Conservation (phyloP, 78 protist genomes). For the Protostelium mycophagum region DNA sequence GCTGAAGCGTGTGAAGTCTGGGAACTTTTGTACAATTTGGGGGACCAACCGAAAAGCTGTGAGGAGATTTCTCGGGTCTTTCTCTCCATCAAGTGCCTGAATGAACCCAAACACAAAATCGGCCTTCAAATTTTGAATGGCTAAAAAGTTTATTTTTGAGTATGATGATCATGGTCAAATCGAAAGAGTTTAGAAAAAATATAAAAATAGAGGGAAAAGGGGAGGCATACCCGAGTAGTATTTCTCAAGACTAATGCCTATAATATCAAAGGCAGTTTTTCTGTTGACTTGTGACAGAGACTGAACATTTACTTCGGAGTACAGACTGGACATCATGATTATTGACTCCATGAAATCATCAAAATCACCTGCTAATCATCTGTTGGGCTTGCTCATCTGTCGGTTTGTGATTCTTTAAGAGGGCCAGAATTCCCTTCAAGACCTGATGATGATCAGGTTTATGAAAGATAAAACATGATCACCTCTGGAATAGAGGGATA, state of each 20-base stretch:
- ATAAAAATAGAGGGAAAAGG: neutral
- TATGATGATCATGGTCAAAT: too few species aligned
- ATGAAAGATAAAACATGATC: neutral
- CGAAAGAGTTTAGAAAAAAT: neutral
- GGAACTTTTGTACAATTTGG: constrained; percentile 21
- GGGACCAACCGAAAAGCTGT: constrained; percentile 51
- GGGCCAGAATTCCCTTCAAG: constrained; percentile 31
- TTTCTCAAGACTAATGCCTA: constrained; percentile 9
- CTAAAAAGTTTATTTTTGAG: too few species aligned
- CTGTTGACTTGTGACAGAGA: constrained; percentile 45
- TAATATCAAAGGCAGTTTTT: constrained; percentile 36
- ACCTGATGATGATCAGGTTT: neutral
- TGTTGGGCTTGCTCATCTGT: constrained; percentile 35
- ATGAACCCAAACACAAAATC: constrained; percentile 74
- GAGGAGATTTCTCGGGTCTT: constrained; percentile 91
- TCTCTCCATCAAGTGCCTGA: constrained; percentile 87
- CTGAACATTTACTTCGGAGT: constrained; percentile 49
- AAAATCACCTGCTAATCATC: constrained; percentile 5
- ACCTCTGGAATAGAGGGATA: constrained; percentile 44
- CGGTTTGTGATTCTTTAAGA: constrained; percentile 22
- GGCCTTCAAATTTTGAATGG: constrained; percentile 25
- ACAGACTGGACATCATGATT: constrained; percentile 3
- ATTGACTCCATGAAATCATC: neutral
- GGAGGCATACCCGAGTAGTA: neutral
- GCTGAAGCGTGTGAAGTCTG: constrained; percentile 29